These are phyloP conservation scores for Nitzschia palea DNA, from an alignment of 108 stramenopile genomes.

Conservation along the genomic window DNA sequence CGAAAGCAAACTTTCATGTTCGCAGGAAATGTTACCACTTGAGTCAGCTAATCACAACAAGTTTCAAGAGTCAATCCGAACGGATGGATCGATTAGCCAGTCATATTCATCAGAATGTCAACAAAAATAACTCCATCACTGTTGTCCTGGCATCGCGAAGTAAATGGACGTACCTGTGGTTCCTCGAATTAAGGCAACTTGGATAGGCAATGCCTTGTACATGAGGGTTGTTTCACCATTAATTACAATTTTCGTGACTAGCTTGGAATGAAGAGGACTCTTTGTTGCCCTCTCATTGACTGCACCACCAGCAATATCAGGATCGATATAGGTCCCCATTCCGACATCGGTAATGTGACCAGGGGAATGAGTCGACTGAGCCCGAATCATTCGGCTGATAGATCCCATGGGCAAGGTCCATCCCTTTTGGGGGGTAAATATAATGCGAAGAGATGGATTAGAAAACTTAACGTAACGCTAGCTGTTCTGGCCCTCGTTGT, in stretches of 20 bases:
- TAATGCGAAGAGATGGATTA: too few relatives aligned
- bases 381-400: slow-evolving; percentile 79
- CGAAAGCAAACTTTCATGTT: slow-evolving; percentile 61
- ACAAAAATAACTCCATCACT: too few relatives aligned
- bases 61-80: too few relatives aligned
- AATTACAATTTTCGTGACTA: slow-evolving; percentile 51
- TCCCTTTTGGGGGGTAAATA: slow-evolving; percentile 20
- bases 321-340: slow-evolving; percentile 79
- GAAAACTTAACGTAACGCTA: too few relatives aligned
- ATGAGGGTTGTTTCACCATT: slow-evolving; percentile 44
- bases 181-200: slow-evolving; percentile 79
- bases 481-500: too few relatives aligned
- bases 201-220: slow-evolving; percentile 80
- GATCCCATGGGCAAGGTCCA: slow-evolving; percentile 80
- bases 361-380: slow-evolving; percentile 72
- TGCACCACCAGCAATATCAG: slow-evolving; percentile 59
- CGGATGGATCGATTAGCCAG: too few relatives aligned
- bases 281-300: slow-evolving; percentile 51
- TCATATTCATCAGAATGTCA: too few relatives aligned
- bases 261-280: slow-evolving; percentile 47
- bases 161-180: slow-evolving; percentile 40
- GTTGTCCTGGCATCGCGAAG: too few relatives aligned
- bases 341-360: slow-evolving; percentile 83
- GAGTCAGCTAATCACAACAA: too few relatives aligned
- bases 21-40: slow-evolving; percentile 70